Percentiles rank a stretch among this genome's conserved stretches.
These are phyloP conservation scores for Aciculosporium take DNA, from an alignment of 2,329 filamentous ascomycete genomes.

Conservation along the genomic window DNA sequence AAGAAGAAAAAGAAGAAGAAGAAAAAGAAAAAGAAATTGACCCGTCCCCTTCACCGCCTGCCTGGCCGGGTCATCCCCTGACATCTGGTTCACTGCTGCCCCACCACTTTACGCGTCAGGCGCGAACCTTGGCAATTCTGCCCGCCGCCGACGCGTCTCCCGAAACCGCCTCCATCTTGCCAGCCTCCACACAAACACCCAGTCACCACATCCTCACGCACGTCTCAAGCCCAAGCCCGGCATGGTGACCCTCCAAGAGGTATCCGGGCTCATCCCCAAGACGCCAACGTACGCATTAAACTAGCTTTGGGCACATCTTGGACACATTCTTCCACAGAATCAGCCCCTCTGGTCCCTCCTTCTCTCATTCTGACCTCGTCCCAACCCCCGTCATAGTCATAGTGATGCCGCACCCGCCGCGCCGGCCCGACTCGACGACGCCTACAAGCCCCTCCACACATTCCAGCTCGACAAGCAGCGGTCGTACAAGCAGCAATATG, in stretches of 20 bases:
- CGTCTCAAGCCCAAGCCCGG: slow-evolving; percentile 3
- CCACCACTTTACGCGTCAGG: not conserved
- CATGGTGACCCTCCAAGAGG: slow-evolving; percentile 23
- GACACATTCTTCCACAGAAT: no score
- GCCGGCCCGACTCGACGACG: slow-evolving; percentile 37
- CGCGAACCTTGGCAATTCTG: not conserved
- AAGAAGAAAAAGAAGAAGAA: not conserved
- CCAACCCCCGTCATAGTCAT: not conserved
- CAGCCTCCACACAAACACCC: not conserved
- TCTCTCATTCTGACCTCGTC: not conserved
- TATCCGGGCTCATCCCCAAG: slow-evolving; percentile 19
- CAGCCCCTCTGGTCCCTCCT: not conserved
- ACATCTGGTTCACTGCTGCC: no score
- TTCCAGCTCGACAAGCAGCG: slow-evolving; percentile 57
- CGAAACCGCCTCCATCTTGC: no score
- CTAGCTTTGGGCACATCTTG: no score
- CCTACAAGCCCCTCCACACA: slow-evolving; percentile 61
- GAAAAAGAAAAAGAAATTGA: not conserved
- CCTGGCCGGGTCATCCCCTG: no score
- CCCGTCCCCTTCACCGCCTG: not conserved
- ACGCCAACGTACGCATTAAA: slow-evolving; percentile 19
- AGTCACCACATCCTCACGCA: not conserved
- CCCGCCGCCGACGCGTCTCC: not conserved
- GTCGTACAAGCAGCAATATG: slow-evolving; percentile 89
- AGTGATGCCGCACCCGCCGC: slow-evolving; percentile 22